Evolutionary conservation across 352 stramenopile genomes (phyloP).

Genomic region (Phytophthora cajani): DNA sequence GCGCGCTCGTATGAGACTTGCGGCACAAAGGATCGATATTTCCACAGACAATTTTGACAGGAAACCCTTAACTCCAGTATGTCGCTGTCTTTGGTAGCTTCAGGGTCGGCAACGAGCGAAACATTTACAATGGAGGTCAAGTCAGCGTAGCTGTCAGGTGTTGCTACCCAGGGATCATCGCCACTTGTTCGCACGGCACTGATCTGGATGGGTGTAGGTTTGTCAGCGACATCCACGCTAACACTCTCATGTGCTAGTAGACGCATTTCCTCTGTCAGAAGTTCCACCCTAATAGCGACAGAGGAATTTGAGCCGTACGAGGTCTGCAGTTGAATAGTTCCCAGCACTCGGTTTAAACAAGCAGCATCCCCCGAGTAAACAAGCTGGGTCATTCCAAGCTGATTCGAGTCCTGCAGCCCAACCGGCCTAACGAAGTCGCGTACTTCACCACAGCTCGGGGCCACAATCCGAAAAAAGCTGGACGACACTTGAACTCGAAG

Average conservation of each 20-base stretch:
- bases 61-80: slow-evolving; percentile 36
- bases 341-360: slow-evolving; percentile 36
- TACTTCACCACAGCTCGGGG: slow-evolving; percentile 24
- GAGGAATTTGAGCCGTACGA: background rate
- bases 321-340: slow-evolving; percentile 14
- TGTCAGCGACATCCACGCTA: slow-evolving; percentile 12
- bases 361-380: slow-evolving; percentile 24
- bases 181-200: slow-evolving; percentile 3
- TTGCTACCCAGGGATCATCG: slow-evolving; percentile 10
- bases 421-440: background rate
- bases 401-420: background rate
- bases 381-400: slow-evolving; percentile 3
- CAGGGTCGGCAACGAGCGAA: slow-evolving; percentile 9
- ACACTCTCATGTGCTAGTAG: slow-evolving; percentile 17
- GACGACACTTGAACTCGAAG: slow-evolving; percentile 28
- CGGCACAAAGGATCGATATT: slow-evolving; percentile 38
- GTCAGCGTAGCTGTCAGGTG: slow-evolving; percentile 1
- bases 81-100: background rate
- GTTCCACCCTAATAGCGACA: slow-evolving; percentile 16
- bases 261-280: slow-evolving; percentile 25
- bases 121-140: slow-evolving; percentile 16
- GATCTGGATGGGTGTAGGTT: background rate
- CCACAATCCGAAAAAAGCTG: slow-evolving; percentile 17
- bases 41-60: slow-evolving; percentile 39
- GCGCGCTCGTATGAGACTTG: slow-evolving; percentile 55